Conservation (phyloP, 352 stramenopile genomes). For the Phytophthora pinifolia region DNA sequence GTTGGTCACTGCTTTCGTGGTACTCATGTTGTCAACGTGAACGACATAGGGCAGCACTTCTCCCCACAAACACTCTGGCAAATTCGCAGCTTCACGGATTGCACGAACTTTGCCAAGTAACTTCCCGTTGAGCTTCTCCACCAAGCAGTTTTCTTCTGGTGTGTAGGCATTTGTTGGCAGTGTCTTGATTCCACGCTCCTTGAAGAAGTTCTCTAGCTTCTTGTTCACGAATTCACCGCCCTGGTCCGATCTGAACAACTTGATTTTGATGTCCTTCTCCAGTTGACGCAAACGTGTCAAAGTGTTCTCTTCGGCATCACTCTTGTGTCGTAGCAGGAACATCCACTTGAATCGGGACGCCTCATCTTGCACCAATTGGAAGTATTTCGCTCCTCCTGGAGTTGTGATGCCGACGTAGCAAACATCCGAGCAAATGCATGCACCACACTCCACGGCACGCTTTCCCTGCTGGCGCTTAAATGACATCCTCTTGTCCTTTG, state of each 20-base stretch:
- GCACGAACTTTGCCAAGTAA: constrained; percentile 7
- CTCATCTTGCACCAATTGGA: constrained; percentile 4
- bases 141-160: constrained; percentile 6
- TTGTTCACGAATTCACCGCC: too few species aligned
- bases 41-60: constrained; percentile 10
- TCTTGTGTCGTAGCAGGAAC: too few species aligned
- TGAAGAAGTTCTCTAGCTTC: background rate
- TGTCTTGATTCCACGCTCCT: background rate
- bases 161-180: constrained; percentile 1
- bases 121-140: constrained; percentile 4
- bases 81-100: background rate
- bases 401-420: background rate
- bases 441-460: background rate
- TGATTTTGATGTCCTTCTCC: too few species aligned
- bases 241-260: too few species aligned
- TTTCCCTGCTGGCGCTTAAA: background rate
- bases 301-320: too few species aligned
- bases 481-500: constrained; percentile 1
- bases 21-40: constrained; percentile 8
- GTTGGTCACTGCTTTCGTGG: constrained; percentile 2
- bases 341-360: too few species aligned
- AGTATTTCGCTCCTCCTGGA: background rate
- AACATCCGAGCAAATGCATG: background rate
- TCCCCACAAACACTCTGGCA: constrained; percentile 1
- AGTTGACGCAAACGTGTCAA: too few species aligned